Percentiles rank a stretch among this genome's conserved stretches.
phyloP scores from a whole-genome alignment of 2,329 filamentous ascomycete genomes.

The Calonectria hawksworthii region DNA sequence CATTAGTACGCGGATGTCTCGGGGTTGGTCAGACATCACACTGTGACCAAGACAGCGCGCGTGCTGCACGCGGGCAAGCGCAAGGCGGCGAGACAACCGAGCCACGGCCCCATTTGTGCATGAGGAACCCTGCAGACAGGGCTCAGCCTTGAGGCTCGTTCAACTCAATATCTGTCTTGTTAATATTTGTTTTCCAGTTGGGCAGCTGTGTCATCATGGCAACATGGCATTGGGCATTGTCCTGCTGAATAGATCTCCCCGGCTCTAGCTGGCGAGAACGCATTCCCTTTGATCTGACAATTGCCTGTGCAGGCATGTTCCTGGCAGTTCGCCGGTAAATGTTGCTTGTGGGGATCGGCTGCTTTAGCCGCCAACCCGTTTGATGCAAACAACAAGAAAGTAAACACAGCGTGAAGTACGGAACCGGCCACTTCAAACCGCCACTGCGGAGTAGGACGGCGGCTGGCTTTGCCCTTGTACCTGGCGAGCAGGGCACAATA shows the following conservation, averaged over 20 bases:
- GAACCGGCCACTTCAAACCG: background rate
- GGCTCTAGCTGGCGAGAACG: background rate
- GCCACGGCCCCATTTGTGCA: constrained; percentile 2
- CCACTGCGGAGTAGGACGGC: background rate
- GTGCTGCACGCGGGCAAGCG: background rate
- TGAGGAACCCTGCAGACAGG: constrained; percentile 1
- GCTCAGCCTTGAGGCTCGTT: constrained; percentile 9
- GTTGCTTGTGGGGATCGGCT: background rate
- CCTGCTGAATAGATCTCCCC: background rate
- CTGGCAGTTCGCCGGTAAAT: background rate
- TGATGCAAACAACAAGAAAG: constrained; percentile 1
- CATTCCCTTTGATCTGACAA: constrained; percentile 7
- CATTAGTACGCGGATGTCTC: constrained; percentile 9
- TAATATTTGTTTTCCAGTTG: background rate
- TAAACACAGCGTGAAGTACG: background rate
- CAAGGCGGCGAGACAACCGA: constrained; percentile 15
- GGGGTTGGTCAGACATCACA: background rate
- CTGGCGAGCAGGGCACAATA: constrained; percentile 3
- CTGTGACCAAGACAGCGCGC: background rate
- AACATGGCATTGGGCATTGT: constrained; percentile 3
- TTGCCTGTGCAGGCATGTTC: constrained; percentile 6
- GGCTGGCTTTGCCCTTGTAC: background rate
- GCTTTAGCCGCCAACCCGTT: background rate
- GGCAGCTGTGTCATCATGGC: background rate
- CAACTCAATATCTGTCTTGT: background rate